Conservation (phyloP, 352 stramenopile genomes). For the Globisporangium alternatum region DNA sequence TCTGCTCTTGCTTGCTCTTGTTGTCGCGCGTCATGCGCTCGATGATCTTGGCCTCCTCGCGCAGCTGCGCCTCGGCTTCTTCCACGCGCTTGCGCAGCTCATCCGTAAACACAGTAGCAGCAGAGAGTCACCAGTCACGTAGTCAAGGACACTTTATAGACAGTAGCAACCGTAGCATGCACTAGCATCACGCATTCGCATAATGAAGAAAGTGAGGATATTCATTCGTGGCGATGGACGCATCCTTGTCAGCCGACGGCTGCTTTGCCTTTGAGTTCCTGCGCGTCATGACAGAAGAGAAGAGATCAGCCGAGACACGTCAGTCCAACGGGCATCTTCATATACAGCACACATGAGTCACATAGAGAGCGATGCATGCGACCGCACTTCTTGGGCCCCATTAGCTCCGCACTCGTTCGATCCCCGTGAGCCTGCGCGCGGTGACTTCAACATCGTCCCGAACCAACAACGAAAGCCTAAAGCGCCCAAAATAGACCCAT, state of each 20-base stretch:
- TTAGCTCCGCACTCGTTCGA: conserved; percentile 9
- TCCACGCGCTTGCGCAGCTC: conserved; percentile 69
- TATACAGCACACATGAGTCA: background rate
- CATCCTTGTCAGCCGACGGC: conserved; percentile 28
- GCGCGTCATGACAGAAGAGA: background rate
- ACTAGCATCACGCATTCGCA: too few relatives aligned
- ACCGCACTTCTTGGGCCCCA: conserved; percentile 46
- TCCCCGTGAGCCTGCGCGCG: background rate
- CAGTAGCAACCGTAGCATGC: background rate
- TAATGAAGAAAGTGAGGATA: conserved; percentile 38
- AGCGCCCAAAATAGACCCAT: conserved; percentile 8
- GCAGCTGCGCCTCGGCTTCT: conserved; percentile 67
- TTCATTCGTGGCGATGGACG: conserved; percentile 69
- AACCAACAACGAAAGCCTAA: background rate
- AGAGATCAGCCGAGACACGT: background rate
- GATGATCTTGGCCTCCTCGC: conserved; percentile 80
- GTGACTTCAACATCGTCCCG: background rate
- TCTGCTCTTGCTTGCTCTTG: conserved; percentile 67
- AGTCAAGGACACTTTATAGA: conserved; percentile 25
- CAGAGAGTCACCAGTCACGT: background rate
- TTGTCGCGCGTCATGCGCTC: conserved; percentile 78
- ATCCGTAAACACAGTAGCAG: conserved; percentile 29
- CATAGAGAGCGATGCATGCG: background rate
- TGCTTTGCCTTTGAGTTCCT: conserved; percentile 17
- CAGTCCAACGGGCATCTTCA: background rate